These are phyloP conservation scores for Leccinum variicolor DNA, from an alignment of 768 basidiomycete species.

Conservation along the genomic window DNA sequence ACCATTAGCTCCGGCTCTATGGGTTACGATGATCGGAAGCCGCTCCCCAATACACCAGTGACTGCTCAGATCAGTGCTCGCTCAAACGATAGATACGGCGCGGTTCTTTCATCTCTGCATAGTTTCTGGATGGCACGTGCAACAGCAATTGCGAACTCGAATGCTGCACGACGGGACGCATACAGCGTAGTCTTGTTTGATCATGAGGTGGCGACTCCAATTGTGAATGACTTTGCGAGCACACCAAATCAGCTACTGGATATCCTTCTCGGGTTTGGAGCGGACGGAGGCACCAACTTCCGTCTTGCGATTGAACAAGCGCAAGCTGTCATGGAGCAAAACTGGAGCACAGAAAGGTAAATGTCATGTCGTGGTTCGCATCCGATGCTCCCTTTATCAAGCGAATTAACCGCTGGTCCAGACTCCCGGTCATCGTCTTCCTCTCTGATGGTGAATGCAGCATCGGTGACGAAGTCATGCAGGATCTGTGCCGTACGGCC, in stretches of 20 bases:
- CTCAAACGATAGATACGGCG: slow-evolving; percentile 51
- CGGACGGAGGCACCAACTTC: slow-evolving; percentile 43
- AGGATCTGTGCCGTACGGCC: slow-evolving; percentile 41
- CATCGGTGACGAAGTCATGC: slow-evolving; percentile 35
- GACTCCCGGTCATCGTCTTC: slow-evolving; percentile 37
- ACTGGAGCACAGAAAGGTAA: slow-evolving; percentile 53
- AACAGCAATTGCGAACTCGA: slow-evolving; percentile 29
- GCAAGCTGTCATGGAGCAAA: slow-evolving; percentile 37
- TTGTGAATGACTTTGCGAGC: slow-evolving; percentile 47
- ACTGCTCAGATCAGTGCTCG: slow-evolving; percentile 35
- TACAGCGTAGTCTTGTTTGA: slow-evolving; percentile 56
- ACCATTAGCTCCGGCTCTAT: slow-evolving; percentile 50
- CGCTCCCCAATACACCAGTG: slow-evolving; percentile 42
- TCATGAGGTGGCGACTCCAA: slow-evolving; percentile 7
- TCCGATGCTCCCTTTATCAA: background rate
- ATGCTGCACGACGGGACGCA: slow-evolving; percentile 43
- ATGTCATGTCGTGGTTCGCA: background rate
- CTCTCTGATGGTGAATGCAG: slow-evolving; percentile 46
- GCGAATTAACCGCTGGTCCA: background rate
- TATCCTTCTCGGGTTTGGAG: slow-evolving; percentile 30
- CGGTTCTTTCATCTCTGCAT: slow-evolving; percentile 54
- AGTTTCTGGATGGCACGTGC: slow-evolving; percentile 55
- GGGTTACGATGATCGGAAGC: slow-evolving; percentile 37
- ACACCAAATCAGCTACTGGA: slow-evolving; percentile 44
- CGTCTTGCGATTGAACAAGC: slow-evolving; percentile 36